Percentiles rank a stretch among this genome's conserved stretches.
phyloP scores from a whole-genome alignment of 495 filamentous ascomycete species.

The Neurospora sp. region DNA sequence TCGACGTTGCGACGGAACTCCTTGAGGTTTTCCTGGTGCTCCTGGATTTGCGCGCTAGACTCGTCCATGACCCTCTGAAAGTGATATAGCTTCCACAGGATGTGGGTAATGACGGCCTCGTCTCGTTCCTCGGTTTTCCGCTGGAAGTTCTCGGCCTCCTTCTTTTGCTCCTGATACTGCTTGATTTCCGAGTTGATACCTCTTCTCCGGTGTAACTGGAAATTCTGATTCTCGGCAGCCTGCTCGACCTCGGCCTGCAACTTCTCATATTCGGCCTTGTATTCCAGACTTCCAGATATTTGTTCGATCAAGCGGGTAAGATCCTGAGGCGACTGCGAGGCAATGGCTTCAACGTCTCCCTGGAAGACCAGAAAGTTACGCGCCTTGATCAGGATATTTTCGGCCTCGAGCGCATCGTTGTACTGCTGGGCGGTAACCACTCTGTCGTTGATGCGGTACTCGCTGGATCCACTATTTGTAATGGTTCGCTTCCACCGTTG shows the following conservation, averaged over 20 bases:
- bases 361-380: slow-evolving; percentile 98
- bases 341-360: slow-evolving; percentile 97
- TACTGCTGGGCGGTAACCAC: slow-evolving; percentile 84
- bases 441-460: slow-evolving; percentile 92
- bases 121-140: slow-evolving; percentile 82
- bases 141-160: slow-evolving; percentile 86
- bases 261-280: slow-evolving; percentile 89
- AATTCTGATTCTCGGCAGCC: slow-evolving; percentile 76
- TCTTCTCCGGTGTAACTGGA: slow-evolving; percentile 76
- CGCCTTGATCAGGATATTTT: slow-evolving; percentile 96
- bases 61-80: slow-evolving; percentile 90
- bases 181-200: slow-evolving; percentile 97
- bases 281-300: slow-evolving; percentile 91
- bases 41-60: slow-evolving; percentile 82
- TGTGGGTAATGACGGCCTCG: slow-evolving; percentile 85
- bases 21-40: slow-evolving; percentile 91
- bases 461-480: slow-evolving; percentile 77
- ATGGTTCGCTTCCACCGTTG: slow-evolving; percentile 94
- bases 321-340: slow-evolving; percentile 83
- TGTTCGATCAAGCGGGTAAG: slow-evolving; percentile 95
- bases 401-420: slow-evolving; percentile 82
- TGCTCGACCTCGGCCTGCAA: slow-evolving; percentile 78
- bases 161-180: slow-evolving; percentile 94
- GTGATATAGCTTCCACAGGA: slow-evolving; percentile 94
- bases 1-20: slow-evolving; percentile 83